Conservation (phyloP, 164 flowering plant species). For the Brasenia schreberi region DNA sequence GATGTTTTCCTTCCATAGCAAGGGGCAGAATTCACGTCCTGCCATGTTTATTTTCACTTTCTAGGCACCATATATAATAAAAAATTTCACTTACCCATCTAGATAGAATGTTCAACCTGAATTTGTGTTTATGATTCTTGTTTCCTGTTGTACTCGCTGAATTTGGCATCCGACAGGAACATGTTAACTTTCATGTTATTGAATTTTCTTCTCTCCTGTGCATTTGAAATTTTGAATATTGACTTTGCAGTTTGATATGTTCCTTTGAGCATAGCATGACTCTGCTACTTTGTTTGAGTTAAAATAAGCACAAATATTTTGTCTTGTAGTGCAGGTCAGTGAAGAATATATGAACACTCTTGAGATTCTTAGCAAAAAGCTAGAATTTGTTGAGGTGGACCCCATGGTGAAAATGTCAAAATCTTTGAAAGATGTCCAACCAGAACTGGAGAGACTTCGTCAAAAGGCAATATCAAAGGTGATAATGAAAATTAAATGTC, state of each 20-base stretch:
- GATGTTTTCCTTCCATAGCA: no score
- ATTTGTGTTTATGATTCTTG: no score
- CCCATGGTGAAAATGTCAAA: constrained; percentile 67
- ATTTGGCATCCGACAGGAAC: no score
- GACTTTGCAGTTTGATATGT: neutral
- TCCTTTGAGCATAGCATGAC: neutral
- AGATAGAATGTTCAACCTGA: no score
- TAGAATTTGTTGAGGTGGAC: constrained; percentile 79
- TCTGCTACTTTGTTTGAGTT: no score
- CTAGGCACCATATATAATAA: no score
- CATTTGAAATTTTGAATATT: neutral
- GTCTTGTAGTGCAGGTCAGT: constrained; percentile 56
- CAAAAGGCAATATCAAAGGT: constrained; percentile 97
- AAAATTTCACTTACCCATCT: no score
- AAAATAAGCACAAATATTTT: neutral
- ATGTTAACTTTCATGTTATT: no score
- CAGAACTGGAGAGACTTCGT: constrained; percentile 90
- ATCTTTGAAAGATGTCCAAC: constrained; percentile 94
- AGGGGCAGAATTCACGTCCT: no score
- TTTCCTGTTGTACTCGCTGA: no score
- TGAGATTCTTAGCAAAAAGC: constrained; percentile 79
- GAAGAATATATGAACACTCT: constrained; percentile 89
- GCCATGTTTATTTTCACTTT: no score
- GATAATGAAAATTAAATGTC: constrained; percentile 1
- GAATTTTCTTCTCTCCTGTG: neutral